Conservation (phyloP, 2,329 filamentous ascomycete genomes). For the Botrytis porri region DNA sequence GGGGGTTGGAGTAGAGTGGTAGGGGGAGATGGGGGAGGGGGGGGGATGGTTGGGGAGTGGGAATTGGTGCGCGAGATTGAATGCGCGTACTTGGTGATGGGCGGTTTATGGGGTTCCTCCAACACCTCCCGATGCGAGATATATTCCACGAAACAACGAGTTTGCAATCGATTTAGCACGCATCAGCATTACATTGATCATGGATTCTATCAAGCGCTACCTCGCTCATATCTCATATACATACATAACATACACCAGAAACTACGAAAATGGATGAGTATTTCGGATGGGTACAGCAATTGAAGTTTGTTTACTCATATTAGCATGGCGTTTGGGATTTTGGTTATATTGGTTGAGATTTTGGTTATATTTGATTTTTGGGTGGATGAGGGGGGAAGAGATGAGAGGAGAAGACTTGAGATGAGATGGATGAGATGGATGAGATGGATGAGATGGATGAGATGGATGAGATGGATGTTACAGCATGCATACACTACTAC, state of each 20-base stretch:
- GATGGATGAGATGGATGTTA: background rate
- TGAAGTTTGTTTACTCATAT: background rate
- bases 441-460: too few species aligned
- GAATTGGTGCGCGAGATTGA: background rate
- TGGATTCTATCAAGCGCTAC: background rate
- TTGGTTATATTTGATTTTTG: too few species aligned
- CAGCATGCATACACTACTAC: background rate
- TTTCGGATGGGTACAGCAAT: background rate
- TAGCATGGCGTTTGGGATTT: background rate
- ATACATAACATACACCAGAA: background rate
- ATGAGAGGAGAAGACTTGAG: too few species aligned
- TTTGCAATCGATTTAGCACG: background rate
- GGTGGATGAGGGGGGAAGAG: too few species aligned
- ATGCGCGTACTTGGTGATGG: background rate
- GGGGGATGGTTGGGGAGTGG: background rate
- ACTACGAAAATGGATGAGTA: background rate
- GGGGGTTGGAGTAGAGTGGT: conserved; percentile 12
- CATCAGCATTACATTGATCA: background rate
- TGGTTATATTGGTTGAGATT: background rate
- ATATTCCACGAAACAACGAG: background rate
- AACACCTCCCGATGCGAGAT: background rate
- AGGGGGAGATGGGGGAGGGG: background rate
- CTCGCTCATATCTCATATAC: background rate
- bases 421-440: too few species aligned
- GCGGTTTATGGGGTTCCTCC: too few species aligned